These are phyloP conservation scores for Colletotrichum sp. DNA, from an alignment of 2,329 filamentous ascomycete species.

Conservation along the genomic window DNA sequence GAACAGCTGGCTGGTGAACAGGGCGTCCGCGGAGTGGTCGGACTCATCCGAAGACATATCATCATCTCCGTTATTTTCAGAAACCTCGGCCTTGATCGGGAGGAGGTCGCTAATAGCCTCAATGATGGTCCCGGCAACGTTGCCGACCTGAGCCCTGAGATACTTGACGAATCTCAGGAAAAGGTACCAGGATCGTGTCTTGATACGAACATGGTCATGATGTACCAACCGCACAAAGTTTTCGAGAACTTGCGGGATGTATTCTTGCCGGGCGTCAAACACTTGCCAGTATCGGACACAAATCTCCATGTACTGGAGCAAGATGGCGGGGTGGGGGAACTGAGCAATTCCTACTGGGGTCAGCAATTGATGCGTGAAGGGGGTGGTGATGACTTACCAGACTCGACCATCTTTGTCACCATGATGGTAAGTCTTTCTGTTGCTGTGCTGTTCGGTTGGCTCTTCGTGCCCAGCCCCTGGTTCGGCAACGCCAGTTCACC, in stretches of 20 bases:
- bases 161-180: slow-evolving; percentile 94
- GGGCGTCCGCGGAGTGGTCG: slow-evolving; percentile 85
- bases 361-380: slow-evolving; percentile 21
- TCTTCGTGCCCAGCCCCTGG: slow-evolving; percentile 86
- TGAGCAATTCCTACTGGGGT: slow-evolving; percentile 72
- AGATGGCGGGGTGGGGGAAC: slow-evolving; percentile 88
- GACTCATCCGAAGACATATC: slow-evolving; percentile 96
- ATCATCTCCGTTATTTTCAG: slow-evolving; percentile 79
- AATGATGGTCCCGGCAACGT: slow-evolving; percentile 90
- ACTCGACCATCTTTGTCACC: slow-evolving; percentile 96
- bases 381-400: slow-evolving; percentile 63
- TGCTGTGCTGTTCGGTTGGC: slow-evolving; percentile 78
- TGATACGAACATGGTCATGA: slow-evolving; percentile 84
- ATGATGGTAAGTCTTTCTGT: slow-evolving; percentile 85
- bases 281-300: slow-evolving; percentile 93
- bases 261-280: slow-evolving; percentile 83
- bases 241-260: slow-evolving; percentile 87
- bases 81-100: slow-evolving; percentile 87
- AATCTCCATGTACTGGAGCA: slow-evolving; percentile 98
- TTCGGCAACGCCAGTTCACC: slow-evolving; percentile 92
- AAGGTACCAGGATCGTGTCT: slow-evolving; percentile 93
- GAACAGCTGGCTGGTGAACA: slow-evolving; percentile 91
- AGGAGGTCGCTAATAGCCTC: slow-evolving; percentile 88
- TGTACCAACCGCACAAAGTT: slow-evolving; percentile 92
- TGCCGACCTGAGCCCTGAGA: slow-evolving; percentile 81